Evolutionary conservation across 441 rosid species (phyloP), one percentile per base, ranked within the genome.

Genomic region (Rhodomyrtus psidioides): DNA sequence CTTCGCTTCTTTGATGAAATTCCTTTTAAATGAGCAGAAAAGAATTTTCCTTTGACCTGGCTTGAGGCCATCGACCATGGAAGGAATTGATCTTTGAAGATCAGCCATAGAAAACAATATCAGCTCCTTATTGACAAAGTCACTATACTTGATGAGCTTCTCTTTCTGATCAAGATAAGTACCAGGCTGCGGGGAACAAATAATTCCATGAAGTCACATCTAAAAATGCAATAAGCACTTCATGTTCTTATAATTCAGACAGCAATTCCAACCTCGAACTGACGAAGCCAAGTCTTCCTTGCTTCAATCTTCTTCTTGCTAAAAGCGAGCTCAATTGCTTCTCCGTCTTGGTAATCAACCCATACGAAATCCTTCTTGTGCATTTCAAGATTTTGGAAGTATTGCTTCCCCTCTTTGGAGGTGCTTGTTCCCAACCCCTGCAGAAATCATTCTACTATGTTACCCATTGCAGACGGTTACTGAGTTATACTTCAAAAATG

Each of bases 21-120:
- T 98, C 92, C 93, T 95, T 90, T 98, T 98, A 89, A 98, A 97
- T 81, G 95, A 89, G 87, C 93, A 89, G 89, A 94, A 97, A 81
- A 97, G 97, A 53, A 97, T 95, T 92, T 97, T 97, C 89, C 99
- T 94, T 90, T 97, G 99, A 81, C 99, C 97, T 26, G 99, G 98
- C 91, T 97, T 96, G 30, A 97, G 91, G 84, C 99, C 99, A 87
- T 97, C 99, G 70, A 96, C 93, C 98, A 97, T 92, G 13, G 98
- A 96, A 51, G 99, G 99, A 84, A 97, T 97, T 19, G 99, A 96
- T 88, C 99, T 93, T 89, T 97, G 98, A 83, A 96, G 95, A 89
- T 95, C 99, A n/a, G 99, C 99, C 94, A 95, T 91, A 30, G 99
- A 97, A 90, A 96, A 97, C 92, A 96, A 85, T 86, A 97, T 96